Percentiles rank a stretch among this genome's conserved stretches.
Evolutionary conservation across 2,329 filamentous ascomycete genomes (phyloP).

Genomic region (Thielaviopsis populi): DNA sequence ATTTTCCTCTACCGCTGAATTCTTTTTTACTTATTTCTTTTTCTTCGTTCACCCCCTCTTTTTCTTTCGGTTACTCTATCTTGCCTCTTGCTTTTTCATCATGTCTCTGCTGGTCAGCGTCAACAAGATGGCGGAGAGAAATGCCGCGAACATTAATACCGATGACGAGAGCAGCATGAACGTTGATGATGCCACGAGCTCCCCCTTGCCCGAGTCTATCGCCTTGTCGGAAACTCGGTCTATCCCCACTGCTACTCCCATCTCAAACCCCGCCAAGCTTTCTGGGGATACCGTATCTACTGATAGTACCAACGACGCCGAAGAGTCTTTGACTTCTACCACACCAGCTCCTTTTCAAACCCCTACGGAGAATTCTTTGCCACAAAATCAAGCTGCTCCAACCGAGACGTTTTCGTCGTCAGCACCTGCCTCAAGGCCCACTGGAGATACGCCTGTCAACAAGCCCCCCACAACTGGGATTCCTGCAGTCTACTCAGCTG

Average conservation of each 20-base stretch:
- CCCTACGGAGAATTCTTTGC: neutral
- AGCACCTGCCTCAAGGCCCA: neutral
- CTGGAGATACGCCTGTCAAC: neutral
- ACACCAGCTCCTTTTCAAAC: neutral
- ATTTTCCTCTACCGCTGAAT: neutral
- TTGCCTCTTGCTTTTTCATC: neutral
- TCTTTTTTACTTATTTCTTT: neutral
- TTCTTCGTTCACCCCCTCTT: neutral
- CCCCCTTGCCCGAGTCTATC: neutral
- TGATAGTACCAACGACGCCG: constrained; percentile 8
- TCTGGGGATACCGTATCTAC: neutral
- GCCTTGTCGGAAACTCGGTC: neutral
- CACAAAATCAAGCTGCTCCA: neutral
- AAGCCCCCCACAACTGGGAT: neutral
- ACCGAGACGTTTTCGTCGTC: neutral
- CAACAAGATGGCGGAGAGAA: neutral
- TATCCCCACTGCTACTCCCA: neutral
- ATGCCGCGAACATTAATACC: neutral
- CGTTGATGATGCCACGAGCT: neutral
- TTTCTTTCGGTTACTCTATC: neutral
- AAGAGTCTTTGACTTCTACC: constrained; percentile 1
- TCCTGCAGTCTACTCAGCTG: neutral
- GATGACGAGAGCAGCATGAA: neutral
- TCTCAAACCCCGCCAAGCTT: neutral
- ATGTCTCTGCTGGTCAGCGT: constrained; percentile 8